Evolutionary conservation across 2,329 filamentous ascomycete species (phyloP).

Genomic region (Penicillium sp.): DNA sequence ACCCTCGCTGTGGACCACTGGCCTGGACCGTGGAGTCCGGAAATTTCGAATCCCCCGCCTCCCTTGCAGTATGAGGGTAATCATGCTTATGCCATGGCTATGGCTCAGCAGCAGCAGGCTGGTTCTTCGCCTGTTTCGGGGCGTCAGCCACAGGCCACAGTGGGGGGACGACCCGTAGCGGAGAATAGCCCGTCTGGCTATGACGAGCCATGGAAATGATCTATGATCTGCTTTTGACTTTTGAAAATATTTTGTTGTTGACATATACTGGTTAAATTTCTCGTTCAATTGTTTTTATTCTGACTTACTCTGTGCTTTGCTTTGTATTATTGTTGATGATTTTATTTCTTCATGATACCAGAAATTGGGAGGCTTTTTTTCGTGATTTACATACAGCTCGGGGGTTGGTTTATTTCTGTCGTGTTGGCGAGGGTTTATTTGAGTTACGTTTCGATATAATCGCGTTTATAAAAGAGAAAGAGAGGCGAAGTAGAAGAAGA

Average conservation of each 20-base stretch:
- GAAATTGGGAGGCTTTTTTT: slow-evolving; percentile 2
- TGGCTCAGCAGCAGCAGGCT: slow-evolving; percentile 16
- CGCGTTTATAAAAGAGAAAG: not conserved
- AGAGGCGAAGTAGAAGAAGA: not conserved
- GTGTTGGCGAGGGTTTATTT: not conserved
- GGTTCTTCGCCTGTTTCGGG: slow-evolving; percentile 12
- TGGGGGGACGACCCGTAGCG: slow-evolving; percentile 3
- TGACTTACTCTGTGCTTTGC: not conserved
- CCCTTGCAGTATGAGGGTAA: slow-evolving; percentile 19
- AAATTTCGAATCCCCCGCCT: slow-evolving; percentile 24
- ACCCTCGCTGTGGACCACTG: slow-evolving; percentile 69
- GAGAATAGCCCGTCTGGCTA: slow-evolving; percentile 13
- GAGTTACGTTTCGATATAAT: not conserved
- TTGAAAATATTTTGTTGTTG: not conserved
- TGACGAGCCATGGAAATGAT: slow-evolving; percentile 26
- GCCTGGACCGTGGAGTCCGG: slow-evolving; percentile 44
- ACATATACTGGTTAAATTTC: not conserved
- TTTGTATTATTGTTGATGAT: slow-evolving; percentile 3
- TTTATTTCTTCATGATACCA: slow-evolving; percentile 18
- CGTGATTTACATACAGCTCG: not conserved
- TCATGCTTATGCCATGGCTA: slow-evolving; percentile 15
- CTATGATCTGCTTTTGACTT: not conserved
- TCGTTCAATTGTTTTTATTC: not conserved
- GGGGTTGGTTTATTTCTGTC: not conserved
- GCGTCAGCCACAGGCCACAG: slow-evolving; percentile 10